Percentiles rank a stretch among this genome's conserved stretches.
phyloP scores from a whole-genome alignment of 257 asterid species.

The Gentiana macrophylla region DNA sequence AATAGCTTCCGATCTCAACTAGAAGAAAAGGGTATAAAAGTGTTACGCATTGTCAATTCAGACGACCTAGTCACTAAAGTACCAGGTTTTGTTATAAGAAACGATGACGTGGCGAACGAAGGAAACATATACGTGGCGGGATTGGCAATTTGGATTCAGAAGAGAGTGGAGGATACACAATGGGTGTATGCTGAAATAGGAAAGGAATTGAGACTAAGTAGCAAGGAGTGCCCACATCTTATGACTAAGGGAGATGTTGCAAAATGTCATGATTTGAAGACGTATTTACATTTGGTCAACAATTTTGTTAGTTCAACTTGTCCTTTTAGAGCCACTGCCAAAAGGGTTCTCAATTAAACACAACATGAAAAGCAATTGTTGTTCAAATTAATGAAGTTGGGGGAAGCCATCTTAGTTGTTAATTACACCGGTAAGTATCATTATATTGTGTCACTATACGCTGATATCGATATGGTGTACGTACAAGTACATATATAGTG shows the following conservation, averaged over 20 bases:
- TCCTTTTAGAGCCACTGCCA: slow-evolving; percentile 65
- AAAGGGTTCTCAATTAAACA: slow-evolving; percentile 18
- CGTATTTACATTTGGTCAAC: slow-evolving; percentile 66
- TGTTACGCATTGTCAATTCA: slow-evolving; percentile 13
- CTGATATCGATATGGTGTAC: no score
- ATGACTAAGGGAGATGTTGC: slow-evolving; percentile 31
- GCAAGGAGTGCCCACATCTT: slow-evolving; percentile 51
- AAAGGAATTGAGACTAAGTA: slow-evolving; percentile 79
- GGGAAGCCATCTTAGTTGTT: no score
- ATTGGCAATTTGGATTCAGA: slow-evolving; percentile 42
- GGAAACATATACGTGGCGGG: no score
- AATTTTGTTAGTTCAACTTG: slow-evolving; percentile 71
- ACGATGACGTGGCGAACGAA: slow-evolving; percentile 13
- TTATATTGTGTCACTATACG: no score
- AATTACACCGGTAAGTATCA: no score
- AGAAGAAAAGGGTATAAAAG: slow-evolving; percentile 12
- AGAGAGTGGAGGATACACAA: slow-evolving; percentile 46
- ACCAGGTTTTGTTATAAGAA: slow-evolving; percentile 15
- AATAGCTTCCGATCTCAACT: slow-evolving; percentile 13
- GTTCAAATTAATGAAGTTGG: not conserved
- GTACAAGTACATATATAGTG: no score
- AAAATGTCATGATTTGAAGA: slow-evolving; percentile 73
- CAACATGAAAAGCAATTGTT: slow-evolving; percentile 18
- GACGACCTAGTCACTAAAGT: slow-evolving; percentile 16
- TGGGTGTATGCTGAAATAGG: slow-evolving; percentile 97